These are phyloP conservation scores for Ascochyta koolunga DNA, from an alignment of 2,329 filamentous ascomycete species.

Conservation along the genomic window DNA sequence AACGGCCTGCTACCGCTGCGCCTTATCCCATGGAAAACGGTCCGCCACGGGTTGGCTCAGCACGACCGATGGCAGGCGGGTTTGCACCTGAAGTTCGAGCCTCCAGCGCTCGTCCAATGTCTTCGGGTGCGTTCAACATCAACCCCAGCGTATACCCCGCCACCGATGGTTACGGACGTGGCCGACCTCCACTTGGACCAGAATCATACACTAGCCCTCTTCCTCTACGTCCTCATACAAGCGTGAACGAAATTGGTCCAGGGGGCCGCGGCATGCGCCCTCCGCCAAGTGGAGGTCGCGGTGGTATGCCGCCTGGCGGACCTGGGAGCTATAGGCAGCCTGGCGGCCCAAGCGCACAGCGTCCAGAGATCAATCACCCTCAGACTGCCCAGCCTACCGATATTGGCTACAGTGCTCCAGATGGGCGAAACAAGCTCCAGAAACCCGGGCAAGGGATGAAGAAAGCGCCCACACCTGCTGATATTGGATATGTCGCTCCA, in stretches of 20 bases:
- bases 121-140: constrained; percentile 59
- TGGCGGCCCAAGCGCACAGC: constrained; percentile 46
- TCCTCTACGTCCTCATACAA: constrained; percentile 47
- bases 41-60: constrained; percentile 54
- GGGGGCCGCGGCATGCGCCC: constrained; percentile 39
- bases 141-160: constrained; percentile 52
- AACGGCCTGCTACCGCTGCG: constrained; percentile 61
- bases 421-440: constrained; percentile 54
- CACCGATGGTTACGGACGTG: constrained; percentile 39
- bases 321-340: constrained; percentile 47
- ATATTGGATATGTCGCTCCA: constrained; percentile 48
- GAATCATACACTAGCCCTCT: constrained; percentile 37
- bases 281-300: constrained; percentile 35
- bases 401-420: constrained; percentile 51
- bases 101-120: constrained; percentile 55
- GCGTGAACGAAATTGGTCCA: constrained; percentile 43
- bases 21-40: constrained; percentile 75
- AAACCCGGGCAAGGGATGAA: constrained; percentile 40
- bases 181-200: constrained; percentile 33
- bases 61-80: constrained; percentile 45
- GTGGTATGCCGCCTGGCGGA: constrained; percentile 38
- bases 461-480: constrained; percentile 42
- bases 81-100: constrained; percentile 57
- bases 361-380: constrained; percentile 45
- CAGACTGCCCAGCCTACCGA: constrained; percentile 50